phyloP scores from a whole-genome alignment of 1,284 basidiomycete species.

The Coniferiporia sulphurascens region DNA sequence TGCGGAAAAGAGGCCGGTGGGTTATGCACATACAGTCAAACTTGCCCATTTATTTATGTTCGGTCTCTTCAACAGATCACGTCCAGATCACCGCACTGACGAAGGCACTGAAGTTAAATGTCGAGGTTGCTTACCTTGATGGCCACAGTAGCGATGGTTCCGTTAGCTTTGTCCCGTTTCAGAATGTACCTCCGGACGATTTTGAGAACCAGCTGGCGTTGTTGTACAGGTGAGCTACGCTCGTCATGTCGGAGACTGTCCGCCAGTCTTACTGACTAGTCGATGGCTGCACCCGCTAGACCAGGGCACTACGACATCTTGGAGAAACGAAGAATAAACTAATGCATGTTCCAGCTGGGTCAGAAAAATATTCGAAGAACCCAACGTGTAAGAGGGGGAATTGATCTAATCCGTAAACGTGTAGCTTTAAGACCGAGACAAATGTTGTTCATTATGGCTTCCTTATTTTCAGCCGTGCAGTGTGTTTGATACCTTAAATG shows the following conservation, averaged over 20 bases:
- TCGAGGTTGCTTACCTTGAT: slow-evolving; percentile 80
- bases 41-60: not conserved
- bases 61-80: slow-evolving; percentile 49
- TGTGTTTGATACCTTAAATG: no score
- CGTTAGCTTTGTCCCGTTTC: slow-evolving; percentile 72
- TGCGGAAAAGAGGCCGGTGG: slow-evolving; percentile 77
- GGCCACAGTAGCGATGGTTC: slow-evolving; percentile 40
- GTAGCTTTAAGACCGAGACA: not conserved
- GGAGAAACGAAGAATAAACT: slow-evolving; percentile 18
- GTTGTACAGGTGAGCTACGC: slow-evolving; percentile 62
- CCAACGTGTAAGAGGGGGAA: not conserved
- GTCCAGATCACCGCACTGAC: slow-evolving; percentile 80
- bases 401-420: not conserved
- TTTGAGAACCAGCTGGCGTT: slow-evolving; percentile 49
- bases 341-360: not conserved
- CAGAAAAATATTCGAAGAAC: not conserved
- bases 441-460: not conserved
- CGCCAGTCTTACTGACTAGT: slow-evolving; percentile 3
- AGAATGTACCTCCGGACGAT: slow-evolving; percentile 37
- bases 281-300: slow-evolving; percentile 30
- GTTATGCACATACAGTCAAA: slow-evolving; percentile 15
- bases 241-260: not conserved
- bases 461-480: not conserved
- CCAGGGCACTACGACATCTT: slow-evolving; percentile 78
- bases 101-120: slow-evolving; percentile 59